A percentile compares a stretch with the other conserved stretches of the same genome.
These are phyloP conservation scores for Lactarius sanguifluus DNA, from an alignment of 768 basidiomycete genomes.

Conservation along the genomic window DNA sequence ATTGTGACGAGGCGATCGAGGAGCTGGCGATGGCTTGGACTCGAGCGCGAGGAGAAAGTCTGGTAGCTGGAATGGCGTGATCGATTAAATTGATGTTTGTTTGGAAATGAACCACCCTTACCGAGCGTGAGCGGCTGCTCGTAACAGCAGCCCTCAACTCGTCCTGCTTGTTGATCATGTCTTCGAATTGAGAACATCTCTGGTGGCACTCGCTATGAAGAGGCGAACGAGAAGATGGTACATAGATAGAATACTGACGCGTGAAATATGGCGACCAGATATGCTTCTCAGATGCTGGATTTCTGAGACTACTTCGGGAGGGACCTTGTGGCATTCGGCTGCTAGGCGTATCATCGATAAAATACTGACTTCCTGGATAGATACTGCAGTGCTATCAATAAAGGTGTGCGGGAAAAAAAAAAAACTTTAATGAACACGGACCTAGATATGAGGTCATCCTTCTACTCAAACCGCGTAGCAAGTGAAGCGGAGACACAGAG, in stretches of 20 bases:
- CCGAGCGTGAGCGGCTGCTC: conserved; percentile 55
- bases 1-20: conserved; percentile 25
- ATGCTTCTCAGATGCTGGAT: conserved; percentile 47
- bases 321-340: conserved; percentile 56
- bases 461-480: conserved; percentile 48
- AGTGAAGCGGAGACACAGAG: conserved; percentile 48
- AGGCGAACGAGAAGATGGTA: conserved; percentile 14
- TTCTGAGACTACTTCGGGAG: conserved; percentile 43
- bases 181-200: conserved; percentile 72
- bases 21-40: conserved; percentile 30
- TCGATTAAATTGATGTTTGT: conserved; percentile 13
- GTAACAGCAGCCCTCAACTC: conserved; percentile 49
- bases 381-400: conserved; percentile 42
- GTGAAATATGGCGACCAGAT: conserved; percentile 55
- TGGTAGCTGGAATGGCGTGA: conserved; percentile 53
- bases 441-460: conserved; percentile 45
- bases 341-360: conserved; percentile 69
- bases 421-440: conserved; percentile 35
- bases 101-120: conserved; percentile 35
- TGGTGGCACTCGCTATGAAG: conserved; percentile 34
- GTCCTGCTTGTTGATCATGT: conserved; percentile 45
- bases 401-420: conserved; percentile 22
- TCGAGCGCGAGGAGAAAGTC: conserved; percentile 61
- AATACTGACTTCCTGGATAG: conserved; percentile 72
- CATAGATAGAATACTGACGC: conserved; percentile 41